These are phyloP conservation scores for Alloteropsis semialata DNA, from an alignment of 176 grass and related monocot genomes.

Conservation along the genomic window DNA sequence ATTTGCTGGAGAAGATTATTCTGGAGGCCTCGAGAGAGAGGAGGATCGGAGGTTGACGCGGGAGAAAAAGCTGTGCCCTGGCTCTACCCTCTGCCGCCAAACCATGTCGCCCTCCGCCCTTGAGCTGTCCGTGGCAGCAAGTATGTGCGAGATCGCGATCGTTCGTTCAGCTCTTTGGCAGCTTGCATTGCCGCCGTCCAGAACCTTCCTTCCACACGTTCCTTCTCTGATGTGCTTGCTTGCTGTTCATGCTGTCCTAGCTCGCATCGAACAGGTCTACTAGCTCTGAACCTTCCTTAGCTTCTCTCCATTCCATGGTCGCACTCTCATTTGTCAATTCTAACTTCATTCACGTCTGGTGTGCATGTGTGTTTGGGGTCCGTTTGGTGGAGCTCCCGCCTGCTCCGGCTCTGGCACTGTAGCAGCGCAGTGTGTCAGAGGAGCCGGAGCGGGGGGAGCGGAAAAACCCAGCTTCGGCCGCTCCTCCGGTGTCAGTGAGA, in stretches of 20 bases:
- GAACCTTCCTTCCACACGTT: not conserved
- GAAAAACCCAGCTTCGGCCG: no score
- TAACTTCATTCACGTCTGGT: not conserved
- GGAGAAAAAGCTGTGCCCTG: not conserved
- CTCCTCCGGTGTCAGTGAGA: no score
- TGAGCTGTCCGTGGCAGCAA: not conserved
- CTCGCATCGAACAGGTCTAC: not conserved
- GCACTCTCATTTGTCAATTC: not conserved
- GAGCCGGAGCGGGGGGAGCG: no score
- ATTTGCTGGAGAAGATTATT: not conserved
- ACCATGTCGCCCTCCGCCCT: not conserved
- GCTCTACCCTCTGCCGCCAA: not conserved
- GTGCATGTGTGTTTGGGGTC: no score
- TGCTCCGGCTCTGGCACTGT: no score
- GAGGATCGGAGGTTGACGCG: not conserved
- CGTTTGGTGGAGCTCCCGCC: no score
- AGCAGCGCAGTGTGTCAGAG: no score
- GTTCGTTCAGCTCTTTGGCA: not conserved
- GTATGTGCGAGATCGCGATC: not conserved
- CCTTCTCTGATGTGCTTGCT: not conserved
- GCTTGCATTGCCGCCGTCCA: not conserved
- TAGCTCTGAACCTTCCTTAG: not conserved
- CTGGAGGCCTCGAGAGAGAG: not conserved
- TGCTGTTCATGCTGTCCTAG: not conserved
- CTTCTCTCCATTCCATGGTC: not conserved